Conservation (phyloP, 148 eudicot genomes). For the Rheum nobile region DNA sequence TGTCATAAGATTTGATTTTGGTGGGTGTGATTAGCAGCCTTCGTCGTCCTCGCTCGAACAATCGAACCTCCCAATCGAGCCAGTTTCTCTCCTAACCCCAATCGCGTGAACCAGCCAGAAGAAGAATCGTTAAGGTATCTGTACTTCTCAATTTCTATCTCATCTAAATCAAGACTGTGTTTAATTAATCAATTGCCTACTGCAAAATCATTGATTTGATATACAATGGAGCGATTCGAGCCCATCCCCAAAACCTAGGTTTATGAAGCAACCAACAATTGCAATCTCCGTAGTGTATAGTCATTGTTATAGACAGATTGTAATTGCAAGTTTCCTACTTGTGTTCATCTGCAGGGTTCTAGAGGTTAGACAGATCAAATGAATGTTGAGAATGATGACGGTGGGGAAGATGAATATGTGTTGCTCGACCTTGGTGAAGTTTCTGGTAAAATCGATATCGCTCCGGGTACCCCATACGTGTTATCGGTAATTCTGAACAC, state of each 20-base stretch:
- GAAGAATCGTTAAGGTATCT: no score
- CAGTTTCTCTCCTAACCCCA: no score
- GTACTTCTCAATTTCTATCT: no score
- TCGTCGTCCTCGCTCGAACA: no score
- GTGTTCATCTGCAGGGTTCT: slow-evolving; percentile 15
- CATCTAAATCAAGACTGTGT: no score
- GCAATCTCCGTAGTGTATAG: not conserved
- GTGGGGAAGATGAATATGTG: slow-evolving; percentile 50
- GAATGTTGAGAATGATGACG: slow-evolving; percentile 19
- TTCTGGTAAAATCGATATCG: slow-evolving; percentile 34
- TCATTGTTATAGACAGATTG: not conserved
- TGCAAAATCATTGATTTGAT: not conserved
- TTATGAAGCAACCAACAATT: not conserved
- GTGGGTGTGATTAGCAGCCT: no score
- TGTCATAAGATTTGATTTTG: no score
- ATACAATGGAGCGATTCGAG: not conserved
- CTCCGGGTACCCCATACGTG: slow-evolving; percentile 57
- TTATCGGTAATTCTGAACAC: slow-evolving; percentile 34
- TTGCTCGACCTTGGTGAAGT: slow-evolving; percentile 50
- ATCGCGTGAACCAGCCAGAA: no score
- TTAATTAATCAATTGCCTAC: not conserved
- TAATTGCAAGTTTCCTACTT: not conserved
- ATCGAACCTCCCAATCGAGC: no score
- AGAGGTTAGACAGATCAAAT: slow-evolving; percentile 9
- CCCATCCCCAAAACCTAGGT: not conserved